These are phyloP conservation scores for Aureobasidium sp. DNA, from an alignment of 2,329 filamentous ascomycete genomes.

Conservation along the genomic window DNA sequence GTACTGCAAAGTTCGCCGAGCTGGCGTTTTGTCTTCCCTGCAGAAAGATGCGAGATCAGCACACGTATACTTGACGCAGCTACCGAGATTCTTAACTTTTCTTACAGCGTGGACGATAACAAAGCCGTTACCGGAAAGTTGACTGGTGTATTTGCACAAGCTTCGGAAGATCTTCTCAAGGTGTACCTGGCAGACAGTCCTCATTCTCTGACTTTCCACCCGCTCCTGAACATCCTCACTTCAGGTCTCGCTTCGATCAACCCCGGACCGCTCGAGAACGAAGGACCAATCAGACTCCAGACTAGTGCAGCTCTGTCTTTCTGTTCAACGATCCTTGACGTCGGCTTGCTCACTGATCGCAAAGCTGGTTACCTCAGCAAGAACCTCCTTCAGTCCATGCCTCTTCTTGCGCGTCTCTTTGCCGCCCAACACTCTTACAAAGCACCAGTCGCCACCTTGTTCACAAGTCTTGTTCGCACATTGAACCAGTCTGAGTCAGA, in stretches of 20 bases:
- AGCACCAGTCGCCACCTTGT: slow-evolving; percentile 55
- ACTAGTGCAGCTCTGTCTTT: slow-evolving; percentile 57
- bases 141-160: slow-evolving; percentile 57
- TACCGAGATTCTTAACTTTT: slow-evolving; percentile 60
- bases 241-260: slow-evolving; percentile 31
- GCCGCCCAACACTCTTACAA: slow-evolving; percentile 60
- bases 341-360: slow-evolving; percentile 55
- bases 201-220: slow-evolving; percentile 65
- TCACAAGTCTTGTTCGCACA: slow-evolving; percentile 66
- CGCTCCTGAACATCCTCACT: slow-evolving; percentile 62
- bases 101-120: slow-evolving; percentile 64
- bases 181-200: slow-evolving; percentile 64
- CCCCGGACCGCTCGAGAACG: slow-evolving; percentile 17
- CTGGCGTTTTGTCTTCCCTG: slow-evolving; percentile 68
- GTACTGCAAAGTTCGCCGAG: slow-evolving; percentile 76
- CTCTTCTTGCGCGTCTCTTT: slow-evolving; percentile 67
- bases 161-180: slow-evolving; percentile 67
- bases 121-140: slow-evolving; percentile 40
- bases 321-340: slow-evolving; percentile 60
- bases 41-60: slow-evolving; percentile 62
- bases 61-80: slow-evolving; percentile 60
- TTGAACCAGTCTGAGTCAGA: slow-evolving; percentile 56
- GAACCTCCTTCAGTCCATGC: slow-evolving; percentile 72
- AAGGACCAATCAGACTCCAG: slow-evolving; percentile 30
- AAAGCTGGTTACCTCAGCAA: slow-evolving; percentile 53